Percentiles rank a stretch among this genome's conserved stretches.
Conservation (phyloP, 2,329 filamentous ascomycete species). For the Thelonectria blattea region DNA sequence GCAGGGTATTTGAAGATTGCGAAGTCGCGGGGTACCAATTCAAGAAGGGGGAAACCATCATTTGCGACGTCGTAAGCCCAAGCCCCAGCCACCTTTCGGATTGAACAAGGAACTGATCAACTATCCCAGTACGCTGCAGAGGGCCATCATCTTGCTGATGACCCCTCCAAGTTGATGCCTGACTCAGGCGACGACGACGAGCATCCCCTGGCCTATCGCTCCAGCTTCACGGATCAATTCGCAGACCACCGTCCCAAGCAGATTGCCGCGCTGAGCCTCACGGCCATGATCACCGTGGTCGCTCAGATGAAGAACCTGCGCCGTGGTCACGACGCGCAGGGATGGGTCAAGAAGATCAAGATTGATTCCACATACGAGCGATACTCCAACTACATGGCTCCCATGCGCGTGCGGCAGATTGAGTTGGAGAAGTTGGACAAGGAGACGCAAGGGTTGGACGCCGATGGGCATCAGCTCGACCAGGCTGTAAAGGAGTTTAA, state of each 20-base stretch:
- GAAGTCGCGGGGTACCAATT: background rate
- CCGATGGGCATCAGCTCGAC: background rate
- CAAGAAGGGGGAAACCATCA: conserved; percentile 13
- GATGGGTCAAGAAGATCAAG: conserved; percentile 23
- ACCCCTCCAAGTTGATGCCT: too few relatives aligned
- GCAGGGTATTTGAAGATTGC: background rate
- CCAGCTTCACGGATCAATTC: conserved; percentile 30
- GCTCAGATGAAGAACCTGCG: conserved; percentile 27
- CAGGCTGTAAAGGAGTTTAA: conserved; percentile 14
- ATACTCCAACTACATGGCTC: conserved; percentile 34
- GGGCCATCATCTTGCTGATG: too few relatives aligned
- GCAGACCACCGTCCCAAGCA: conserved; percentile 21
- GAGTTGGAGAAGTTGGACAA: background rate
- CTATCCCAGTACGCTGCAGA: too few relatives aligned
- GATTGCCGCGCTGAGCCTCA: conserved; percentile 17
- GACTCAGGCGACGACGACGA: background rate
- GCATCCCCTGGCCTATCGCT: background rate
- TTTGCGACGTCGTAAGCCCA: conserved; percentile 25
- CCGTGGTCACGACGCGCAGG: conserved; percentile 23
- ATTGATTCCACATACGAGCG: conserved; percentile 18
- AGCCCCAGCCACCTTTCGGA: background rate
- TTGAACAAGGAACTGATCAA: background rate
- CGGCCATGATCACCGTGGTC: conserved; percentile 26
- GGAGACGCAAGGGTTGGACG: too few relatives aligned
- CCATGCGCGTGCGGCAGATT: conserved; percentile 21